phyloP scores from a whole-genome alignment of 2,329 filamentous ascomycete species.

The Botrytis fabae region DNA sequence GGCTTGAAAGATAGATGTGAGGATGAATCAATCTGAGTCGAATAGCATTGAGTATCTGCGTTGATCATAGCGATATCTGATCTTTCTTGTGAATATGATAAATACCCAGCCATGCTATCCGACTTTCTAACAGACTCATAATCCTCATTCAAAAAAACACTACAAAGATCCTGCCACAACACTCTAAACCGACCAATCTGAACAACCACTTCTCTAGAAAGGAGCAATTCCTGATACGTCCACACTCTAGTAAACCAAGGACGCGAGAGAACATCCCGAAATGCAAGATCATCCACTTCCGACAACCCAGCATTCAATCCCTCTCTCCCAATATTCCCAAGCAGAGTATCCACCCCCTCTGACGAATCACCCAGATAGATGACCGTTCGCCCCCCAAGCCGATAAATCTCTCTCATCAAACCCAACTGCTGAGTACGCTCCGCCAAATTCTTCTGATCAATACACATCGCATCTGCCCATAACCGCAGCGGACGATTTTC shows the following conservation, averaged over 20 bases:
- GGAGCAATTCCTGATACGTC: slow-evolving; percentile 2
- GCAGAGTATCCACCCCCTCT: background rate
- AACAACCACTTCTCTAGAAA: background rate
- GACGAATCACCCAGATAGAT: background rate
- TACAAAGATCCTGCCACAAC: background rate
- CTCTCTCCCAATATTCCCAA: background rate
- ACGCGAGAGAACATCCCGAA: background rate
- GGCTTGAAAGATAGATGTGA: background rate
- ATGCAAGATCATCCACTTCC: background rate
- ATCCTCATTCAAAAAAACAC: background rate
- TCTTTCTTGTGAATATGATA: background rate
- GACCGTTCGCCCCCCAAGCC: background rate
- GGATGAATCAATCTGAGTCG: background rate
- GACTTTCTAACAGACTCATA: background rate
- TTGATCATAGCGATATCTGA: background rate
- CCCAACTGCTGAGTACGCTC: background rate
- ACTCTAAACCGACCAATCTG: background rate
- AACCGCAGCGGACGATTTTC: background rate
- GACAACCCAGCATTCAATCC: background rate
- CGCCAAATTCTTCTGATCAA: background rate
- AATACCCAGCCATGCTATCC: too few relatives aligned
- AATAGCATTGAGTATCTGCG: background rate
- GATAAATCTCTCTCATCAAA: background rate
- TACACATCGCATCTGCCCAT: background rate
- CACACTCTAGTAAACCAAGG: slow-evolving; percentile 1